A percentile compares a stretch with the other conserved stretches of the same genome.
These are phyloP conservation scores for Dothidotthia symphoricarpi DNA, from an alignment of 2,329 filamentous ascomycete species.

Conservation along the genomic window DNA sequence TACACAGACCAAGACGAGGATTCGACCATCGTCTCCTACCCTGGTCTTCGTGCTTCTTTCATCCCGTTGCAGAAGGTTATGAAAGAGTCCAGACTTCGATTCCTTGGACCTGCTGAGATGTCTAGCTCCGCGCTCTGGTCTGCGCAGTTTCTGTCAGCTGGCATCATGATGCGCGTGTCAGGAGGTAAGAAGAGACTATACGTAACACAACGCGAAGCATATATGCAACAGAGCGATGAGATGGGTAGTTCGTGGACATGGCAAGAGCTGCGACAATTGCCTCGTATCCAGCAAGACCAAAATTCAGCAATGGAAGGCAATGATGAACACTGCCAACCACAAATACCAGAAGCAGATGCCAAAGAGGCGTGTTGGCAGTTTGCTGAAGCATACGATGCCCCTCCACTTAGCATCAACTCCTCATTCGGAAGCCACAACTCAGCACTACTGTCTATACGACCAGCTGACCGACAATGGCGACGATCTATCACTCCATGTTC, in stretches of 20 bases:
- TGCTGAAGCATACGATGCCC: constrained; percentile 63
- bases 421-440: constrained; percentile 46
- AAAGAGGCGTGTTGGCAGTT: constrained; percentile 67
- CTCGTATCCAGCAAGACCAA: constrained; percentile 53
- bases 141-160: constrained; percentile 66
- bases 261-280: constrained; percentile 65
- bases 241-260: constrained; percentile 62
- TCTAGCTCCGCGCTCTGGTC: constrained; percentile 70
- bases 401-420: constrained; percentile 46
- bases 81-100: constrained; percentile 69
- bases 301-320: constrained; percentile 34
- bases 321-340: constrained; percentile 36
- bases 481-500: constrained; percentile 37
- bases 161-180: constrained; percentile 69
- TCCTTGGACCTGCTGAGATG: constrained; percentile 70
- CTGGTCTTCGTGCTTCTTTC: constrained; percentile 66
- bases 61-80: constrained; percentile 75
- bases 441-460: constrained; percentile 34
- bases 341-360: constrained; percentile 61
- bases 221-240: constrained; percentile 62
- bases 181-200: constrained; percentile 64
- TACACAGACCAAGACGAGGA: constrained; percentile 30
- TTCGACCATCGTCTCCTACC: constrained; percentile 26
- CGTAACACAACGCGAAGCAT: constrained; percentile 72
- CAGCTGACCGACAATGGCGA: constrained; percentile 35